Percentiles rank a stretch among this genome's conserved stretches.
Conservation (phyloP, 2,329 filamentous ascomycete genomes). For the Albifimbria verrucaria region DNA sequence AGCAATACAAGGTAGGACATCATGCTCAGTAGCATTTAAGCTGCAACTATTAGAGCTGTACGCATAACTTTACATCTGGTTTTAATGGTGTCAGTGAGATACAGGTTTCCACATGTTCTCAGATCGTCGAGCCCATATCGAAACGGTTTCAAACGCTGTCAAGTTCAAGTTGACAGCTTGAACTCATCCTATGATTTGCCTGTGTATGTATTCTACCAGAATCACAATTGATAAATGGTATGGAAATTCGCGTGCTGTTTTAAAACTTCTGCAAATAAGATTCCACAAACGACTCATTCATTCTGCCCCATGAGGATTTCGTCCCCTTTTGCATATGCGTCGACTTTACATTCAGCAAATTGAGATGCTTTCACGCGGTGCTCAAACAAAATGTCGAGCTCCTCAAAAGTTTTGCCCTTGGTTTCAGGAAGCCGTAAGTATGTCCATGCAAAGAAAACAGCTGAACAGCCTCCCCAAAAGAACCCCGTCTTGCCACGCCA, state of each 20-base stretch:
- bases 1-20: too few relatives aligned
- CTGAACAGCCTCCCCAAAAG: conserved; percentile 20
- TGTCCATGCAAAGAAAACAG: conserved; percentile 28
- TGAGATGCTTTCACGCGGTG: too few relatives aligned
- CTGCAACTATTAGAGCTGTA: too few relatives aligned
- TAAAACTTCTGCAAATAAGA: background rate
- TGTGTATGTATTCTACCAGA: too few relatives aligned
- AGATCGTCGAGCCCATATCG: too few relatives aligned
- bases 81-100: too few relatives aligned
- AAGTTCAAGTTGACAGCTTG: background rate
- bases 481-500: conserved; percentile 37
- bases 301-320: too few relatives aligned
- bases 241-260: background rate
- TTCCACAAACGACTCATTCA: background rate
- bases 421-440: conserved; percentile 35
- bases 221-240: background rate
- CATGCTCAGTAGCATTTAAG: too few relatives aligned
- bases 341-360: background rate
- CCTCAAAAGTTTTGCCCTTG: conserved; percentile 46
- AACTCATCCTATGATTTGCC: background rate
- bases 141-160: background rate
- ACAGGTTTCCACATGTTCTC: too few relatives aligned
- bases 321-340: background rate
- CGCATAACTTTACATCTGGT: too few relatives aligned
- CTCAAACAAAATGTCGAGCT: conserved; percentile 52